Evolutionary conservation across 768 basidiomycete genomes (phyloP), one percentile per base, ranked within the genome.

Genomic region (Rhodotorula sphaerocarpa): DNA sequence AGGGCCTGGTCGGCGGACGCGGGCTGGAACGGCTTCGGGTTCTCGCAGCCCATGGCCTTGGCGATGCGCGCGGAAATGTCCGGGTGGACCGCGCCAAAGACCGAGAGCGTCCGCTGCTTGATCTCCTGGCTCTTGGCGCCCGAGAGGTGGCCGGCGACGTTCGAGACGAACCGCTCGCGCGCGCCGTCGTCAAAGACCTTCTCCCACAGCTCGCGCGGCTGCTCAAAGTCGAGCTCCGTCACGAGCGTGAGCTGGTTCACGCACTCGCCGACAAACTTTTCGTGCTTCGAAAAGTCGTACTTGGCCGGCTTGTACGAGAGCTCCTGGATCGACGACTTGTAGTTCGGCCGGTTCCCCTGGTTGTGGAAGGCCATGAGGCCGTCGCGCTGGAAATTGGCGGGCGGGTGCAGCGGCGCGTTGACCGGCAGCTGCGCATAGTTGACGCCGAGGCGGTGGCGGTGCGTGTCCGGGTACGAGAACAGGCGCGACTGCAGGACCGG

Each of bases 401-500:
- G 78, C 7, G 85, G 86, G 55, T 77, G 78, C 52, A 86, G 73
- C 1, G 90, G 86, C 9, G 83, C 80, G 75, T 96, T 96, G 74
- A 91, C 85, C 2, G 91, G 90, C 15, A 96, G 78, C 72, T 93
- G 76, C 72, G 85, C 81, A 73, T 79, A 79, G 74, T 79, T 79
- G 45, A 69, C 67, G 3, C 77, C 77, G 63, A 79, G 73, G 34
- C 78, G 69, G 69, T 76, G 73, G 18, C 74, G 62, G 55, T 65
- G 63, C 7, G 62, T 67, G 76, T 80, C 80, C 46, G 78, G 79
- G 80, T 97, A 97, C 7, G 89, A 88, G 84, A 95, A 96, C 51
- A 95, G 82, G 57, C 92, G 88, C 27, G 87, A 86, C 74, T 96
- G 91, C 67, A 96, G 81, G 70, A 96, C 88, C 28, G 92, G 92